These are phyloP conservation scores for Arctium minus DNA, from an alignment of 129 eudicot genomes.

Conservation along the genomic window DNA sequence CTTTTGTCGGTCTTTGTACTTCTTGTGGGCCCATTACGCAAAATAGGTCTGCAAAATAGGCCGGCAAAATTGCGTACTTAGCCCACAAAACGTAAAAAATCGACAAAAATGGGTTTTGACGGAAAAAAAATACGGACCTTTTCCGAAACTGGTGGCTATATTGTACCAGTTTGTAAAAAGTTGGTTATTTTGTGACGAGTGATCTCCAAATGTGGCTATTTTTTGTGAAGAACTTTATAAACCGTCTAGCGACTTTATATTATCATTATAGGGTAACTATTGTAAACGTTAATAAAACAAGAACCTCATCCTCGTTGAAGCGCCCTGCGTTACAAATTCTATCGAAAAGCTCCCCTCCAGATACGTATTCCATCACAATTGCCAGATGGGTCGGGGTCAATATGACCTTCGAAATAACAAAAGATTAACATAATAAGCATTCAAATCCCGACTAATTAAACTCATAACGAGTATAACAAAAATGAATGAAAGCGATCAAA, in stretches of 20 bases:
- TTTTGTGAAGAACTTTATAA: not conserved
- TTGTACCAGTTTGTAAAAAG: not conserved
- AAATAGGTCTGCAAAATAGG: not conserved
- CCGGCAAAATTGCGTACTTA: not conserved
- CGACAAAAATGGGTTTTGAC: not conserved
- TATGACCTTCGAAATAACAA: slow-evolving; percentile 36
- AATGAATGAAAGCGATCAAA: not conserved
- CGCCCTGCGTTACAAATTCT: slow-evolving; percentile 53
- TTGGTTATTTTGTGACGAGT: not conserved
- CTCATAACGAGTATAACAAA: not conserved
- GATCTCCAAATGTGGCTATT: not conserved
- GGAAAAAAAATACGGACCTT: too few relatives aligned
- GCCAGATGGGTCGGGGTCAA: slow-evolving; percentile 67
- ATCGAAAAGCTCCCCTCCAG: slow-evolving; percentile 75
- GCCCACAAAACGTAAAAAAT: not conserved
- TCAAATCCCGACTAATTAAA: not conserved
- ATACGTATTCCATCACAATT: slow-evolving; percentile 64
- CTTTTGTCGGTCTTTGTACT: not conserved
- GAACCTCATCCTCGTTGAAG: slow-evolving; percentile 64
- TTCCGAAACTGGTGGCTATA: not conserved
- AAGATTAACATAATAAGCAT: slow-evolving; percentile 1
- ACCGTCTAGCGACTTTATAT: not conserved
- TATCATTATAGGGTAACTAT: not conserved
- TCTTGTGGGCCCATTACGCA: not conserved
- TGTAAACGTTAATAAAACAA: not conserved